Evolutionary conservation across 306 rosid genomes (phyloP).

Genomic region (Fagus sylvatica): DNA sequence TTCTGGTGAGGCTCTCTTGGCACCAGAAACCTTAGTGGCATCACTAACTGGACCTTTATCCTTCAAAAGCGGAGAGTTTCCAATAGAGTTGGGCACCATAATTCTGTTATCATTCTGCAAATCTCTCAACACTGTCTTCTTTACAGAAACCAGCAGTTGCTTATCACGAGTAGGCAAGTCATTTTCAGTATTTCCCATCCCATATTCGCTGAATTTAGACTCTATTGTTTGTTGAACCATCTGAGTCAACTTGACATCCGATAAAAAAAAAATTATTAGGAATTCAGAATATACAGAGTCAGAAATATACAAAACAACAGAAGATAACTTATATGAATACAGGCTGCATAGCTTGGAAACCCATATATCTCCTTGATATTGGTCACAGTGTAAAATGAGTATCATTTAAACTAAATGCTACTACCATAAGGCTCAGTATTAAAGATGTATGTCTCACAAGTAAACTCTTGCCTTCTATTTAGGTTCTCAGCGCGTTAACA

Average conservation of each 20-base stretch:
- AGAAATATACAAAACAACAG: not conserved
- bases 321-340: not conserved
- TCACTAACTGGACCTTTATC: conserved; percentile 50
- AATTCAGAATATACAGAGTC: conserved; percentile 1
- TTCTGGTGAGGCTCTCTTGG: conserved; percentile 63
- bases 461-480: not conserved
- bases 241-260: conserved; percentile 37
- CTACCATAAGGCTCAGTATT: not conserved
- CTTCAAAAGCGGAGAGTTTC: conserved; percentile 54
- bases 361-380: not conserved
- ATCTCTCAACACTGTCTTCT: conserved; percentile 76
- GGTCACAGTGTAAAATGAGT: not conserved
- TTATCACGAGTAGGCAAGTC: conserved; percentile 50
- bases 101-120: conserved; percentile 60
- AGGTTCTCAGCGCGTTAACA: not conserved
- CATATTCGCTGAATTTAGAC: conserved; percentile 54
- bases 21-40: conserved; percentile 57
- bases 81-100: conserved; percentile 45
- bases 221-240: conserved; percentile 69
- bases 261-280: conserved; percentile 20
- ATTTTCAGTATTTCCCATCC: conserved; percentile 53
- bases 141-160: conserved; percentile 44
- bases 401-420: no score
- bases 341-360: not conserved
- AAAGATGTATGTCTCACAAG: conserved; percentile 1